Conservation (phyloP, 2,329 filamentous ascomycete species). For the Fusarium heterosporum region DNA sequence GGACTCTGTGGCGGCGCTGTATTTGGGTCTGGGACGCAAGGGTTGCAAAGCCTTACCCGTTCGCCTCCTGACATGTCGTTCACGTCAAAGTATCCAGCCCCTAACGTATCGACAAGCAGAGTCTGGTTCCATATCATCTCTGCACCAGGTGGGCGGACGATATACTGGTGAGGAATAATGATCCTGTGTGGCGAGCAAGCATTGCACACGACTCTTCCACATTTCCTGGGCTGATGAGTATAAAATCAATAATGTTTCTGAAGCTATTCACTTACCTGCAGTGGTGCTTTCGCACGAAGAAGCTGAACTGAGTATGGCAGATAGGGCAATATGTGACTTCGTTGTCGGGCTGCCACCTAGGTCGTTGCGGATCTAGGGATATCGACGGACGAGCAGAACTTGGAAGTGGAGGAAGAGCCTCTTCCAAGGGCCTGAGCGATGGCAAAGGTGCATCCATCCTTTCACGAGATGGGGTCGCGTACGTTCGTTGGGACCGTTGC, state of each 20-base stretch:
- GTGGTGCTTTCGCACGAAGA: conserved; percentile 91
- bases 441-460: conserved; percentile 47
- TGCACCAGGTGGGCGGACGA: conserved; percentile 78
- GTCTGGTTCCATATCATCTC: conserved; percentile 55
- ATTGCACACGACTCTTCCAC: conserved; percentile 90
- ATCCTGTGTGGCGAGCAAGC: conserved; percentile 94
- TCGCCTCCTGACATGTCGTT: conserved; percentile 65
- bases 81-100: conserved; percentile 57
- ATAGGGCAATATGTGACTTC: conserved; percentile 88
- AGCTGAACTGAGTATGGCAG: conserved; percentile 81
- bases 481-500: conserved; percentile 25
- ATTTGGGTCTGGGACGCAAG: conserved; percentile 72
- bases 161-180: conserved; percentile 92
- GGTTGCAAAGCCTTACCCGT: conserved; percentile 70
- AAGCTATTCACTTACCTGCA: conserved; percentile 71
- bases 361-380: conserved; percentile 66
- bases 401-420: conserved; percentile 38
- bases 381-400: conserved; percentile 30
- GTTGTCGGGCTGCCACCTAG: conserved; percentile 88
- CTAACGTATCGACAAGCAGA: conserved; percentile 55
- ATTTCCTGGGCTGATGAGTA: conserved; percentile 72
- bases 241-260: not conserved
- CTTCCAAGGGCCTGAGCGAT: conserved; percentile 30
- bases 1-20: conserved; percentile 65
- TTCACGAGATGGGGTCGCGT: conserved; percentile 43